Evolutionary conservation across 306 rosid genomes (phyloP).

Genomic region (Castanospermum australe): DNA sequence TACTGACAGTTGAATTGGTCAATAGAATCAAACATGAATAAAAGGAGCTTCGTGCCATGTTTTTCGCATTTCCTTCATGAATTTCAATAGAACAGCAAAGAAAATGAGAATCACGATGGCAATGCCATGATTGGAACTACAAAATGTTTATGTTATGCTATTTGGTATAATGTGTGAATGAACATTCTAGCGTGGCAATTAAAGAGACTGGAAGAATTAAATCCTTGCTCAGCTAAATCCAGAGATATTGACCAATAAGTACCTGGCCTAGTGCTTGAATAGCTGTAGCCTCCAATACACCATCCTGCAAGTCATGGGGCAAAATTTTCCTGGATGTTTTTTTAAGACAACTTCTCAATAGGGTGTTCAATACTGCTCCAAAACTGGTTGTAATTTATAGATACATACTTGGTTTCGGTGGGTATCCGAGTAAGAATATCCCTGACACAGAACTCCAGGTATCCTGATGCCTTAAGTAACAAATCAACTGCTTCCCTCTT

Average conservation of each 20-base stretch:
- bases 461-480: constrained; percentile 82
- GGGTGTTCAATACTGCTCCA: constrained; percentile 9
- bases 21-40: neutral
- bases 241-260: constrained; percentile 18
- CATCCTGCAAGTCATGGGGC: constrained; percentile 69
- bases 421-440: constrained; percentile 65
- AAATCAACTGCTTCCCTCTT: constrained; percentile 81
- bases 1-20: neutral
- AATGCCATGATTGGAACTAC: neutral
- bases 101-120: neutral
- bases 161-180: neutral
- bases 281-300: constrained; percentile 74
- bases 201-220: neutral
- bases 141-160: neutral
- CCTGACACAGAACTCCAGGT: constrained; percentile 68
- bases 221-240: neutral
- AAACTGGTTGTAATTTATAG: neutral
- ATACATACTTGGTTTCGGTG: constrained; percentile 58
- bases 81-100: neutral
- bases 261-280: constrained; percentile 95
- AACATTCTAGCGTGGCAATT: neutral
- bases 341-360: constrained; percentile 5
- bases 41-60: neutral
- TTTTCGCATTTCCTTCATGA: neutral
- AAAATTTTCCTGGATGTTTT: constrained; percentile 54